Conservation (phyloP, 306 rosid genomes). For the Herpetospermum pedunculosum region DNA sequence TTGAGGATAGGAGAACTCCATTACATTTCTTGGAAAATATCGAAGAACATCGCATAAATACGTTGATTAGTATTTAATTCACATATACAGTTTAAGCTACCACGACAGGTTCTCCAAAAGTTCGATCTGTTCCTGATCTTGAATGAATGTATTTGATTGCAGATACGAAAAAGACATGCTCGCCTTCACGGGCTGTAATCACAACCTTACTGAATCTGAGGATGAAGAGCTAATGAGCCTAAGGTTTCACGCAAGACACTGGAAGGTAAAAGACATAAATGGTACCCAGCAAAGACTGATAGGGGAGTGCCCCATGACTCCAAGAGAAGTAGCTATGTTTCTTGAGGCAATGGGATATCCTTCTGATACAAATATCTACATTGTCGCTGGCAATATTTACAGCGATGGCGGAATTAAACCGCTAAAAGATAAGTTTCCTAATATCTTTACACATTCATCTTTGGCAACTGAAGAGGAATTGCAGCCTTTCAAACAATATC, state of each 20-base stretch:
- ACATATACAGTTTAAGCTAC: too few species aligned
- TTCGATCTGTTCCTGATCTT: not conserved
- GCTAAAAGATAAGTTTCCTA: conserved; percentile 51
- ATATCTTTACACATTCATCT: conserved; percentile 66
- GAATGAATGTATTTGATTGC: conserved; percentile 3
- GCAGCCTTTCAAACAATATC: conserved; percentile 61
- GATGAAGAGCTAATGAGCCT: conserved; percentile 58
- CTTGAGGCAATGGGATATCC: conserved; percentile 99
- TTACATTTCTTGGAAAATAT: too few species aligned
- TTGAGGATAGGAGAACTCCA: too few species aligned
- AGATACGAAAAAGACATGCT: conserved; percentile 99
- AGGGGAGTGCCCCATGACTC: conserved; percentile 99
- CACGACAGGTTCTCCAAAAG: not conserved
- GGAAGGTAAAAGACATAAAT: conserved; percentile 95
- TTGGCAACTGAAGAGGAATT: conserved; percentile 81
- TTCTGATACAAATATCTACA: conserved; percentile 79
- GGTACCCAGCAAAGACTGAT: conserved; percentile 45
- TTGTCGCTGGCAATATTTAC: conserved; percentile 90
- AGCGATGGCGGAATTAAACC: conserved; percentile 62
- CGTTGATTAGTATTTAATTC: too few species aligned
- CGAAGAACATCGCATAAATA: too few species aligned
- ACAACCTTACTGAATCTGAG: conserved; percentile 69
- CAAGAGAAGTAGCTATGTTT: conserved; percentile 89
- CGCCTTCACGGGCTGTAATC: conserved; percentile 93
- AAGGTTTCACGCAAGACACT: conserved; percentile 72